Evolutionary conservation across 768 basidiomycete genomes (phyloP), one percentile per base, ranked within the genome.

Genomic region (Paxillus rubicundulus): DNA sequence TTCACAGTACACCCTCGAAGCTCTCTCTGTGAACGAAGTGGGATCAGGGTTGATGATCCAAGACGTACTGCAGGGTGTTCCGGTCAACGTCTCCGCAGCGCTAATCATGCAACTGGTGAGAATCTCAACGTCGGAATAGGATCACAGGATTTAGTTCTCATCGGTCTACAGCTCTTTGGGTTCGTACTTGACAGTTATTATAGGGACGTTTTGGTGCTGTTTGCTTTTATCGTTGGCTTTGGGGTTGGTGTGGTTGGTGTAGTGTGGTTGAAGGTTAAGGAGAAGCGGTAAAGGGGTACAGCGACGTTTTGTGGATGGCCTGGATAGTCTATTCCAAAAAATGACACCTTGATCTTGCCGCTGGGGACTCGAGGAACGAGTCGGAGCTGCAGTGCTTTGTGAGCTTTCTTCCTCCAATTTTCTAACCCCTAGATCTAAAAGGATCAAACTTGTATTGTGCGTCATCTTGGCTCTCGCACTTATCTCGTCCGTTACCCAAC

Each of bases 11-110:
- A 75, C 78, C 21, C 74, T 91, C n/a, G 90, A 92, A 64, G 95
- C 95, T 5, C 74, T 97, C 14, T 77, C 86, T 12, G 89, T 97
- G 34, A 98, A 98, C 63, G 95, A 98, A 66, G 92, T 98, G 14
- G 84, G 84, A 36, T 87, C 89, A 4, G 95, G 94, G 3, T 73
- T 97, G 32, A 81, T 85, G 82, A 97, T 97, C 28, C 54, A 81
- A 52, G 92, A 94, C 70, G 77, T 75, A 5, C 68, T 95, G 20
- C 77, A 84, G 56, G 93, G 93, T 38, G 93, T 96, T 12, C 88
- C 89, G 1, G 80, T 98, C 36, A 69, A 82, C 45, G 77, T 96
- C 45, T 89, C 87, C 3, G 95, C 94, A 0, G 74, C 74, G 45
- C 65, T 95, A 56, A 95, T 98, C 63, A 90, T 98, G 94, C 74